These are phyloP conservation scores for Cordyceps javanica DNA, from an alignment of 2,329 filamentous ascomycete species.

Conservation along the genomic window DNA sequence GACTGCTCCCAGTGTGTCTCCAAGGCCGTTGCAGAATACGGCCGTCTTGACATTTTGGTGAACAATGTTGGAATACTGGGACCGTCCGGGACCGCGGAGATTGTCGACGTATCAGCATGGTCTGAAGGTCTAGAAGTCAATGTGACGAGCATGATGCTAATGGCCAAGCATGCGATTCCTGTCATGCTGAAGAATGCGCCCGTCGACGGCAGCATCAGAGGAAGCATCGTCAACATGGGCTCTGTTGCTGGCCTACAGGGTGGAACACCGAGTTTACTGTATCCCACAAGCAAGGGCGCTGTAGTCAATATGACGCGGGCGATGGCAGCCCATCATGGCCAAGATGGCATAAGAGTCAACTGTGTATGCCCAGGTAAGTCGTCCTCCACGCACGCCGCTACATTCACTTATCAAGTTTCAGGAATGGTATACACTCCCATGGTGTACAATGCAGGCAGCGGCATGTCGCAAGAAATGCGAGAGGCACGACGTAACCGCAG, in stretches of 20 bases:
- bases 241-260: conserved; percentile 51
- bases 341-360: conserved; percentile 41
- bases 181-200: conserved; percentile 48
- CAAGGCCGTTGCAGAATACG: conserved; percentile 41
- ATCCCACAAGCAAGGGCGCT: conserved; percentile 42
- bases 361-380: conserved; percentile 39
- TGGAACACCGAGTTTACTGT: conserved; percentile 38
- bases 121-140: conserved; percentile 53
- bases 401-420: background rate
- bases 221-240: conserved; percentile 56
- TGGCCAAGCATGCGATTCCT: conserved; percentile 56
- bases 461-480: conserved; percentile 34
- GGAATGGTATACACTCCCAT: conserved; percentile 43
- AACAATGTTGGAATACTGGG: conserved; percentile 45
- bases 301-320: conserved; percentile 46
- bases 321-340: conserved; percentile 44
- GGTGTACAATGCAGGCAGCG: conserved; percentile 29
- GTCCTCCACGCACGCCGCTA: background rate
- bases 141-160: conserved; percentile 58
- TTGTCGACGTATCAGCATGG: conserved; percentile 55
- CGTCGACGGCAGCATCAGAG: conserved; percentile 31
- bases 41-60: conserved; percentile 36
- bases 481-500: conserved; percentile 32
- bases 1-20: conserved; percentile 44
- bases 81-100: conserved; percentile 50